These are phyloP conservation scores for Aspergillus awamori DNA, from an alignment of 2,329 filamentous ascomycete species.

Conservation along the genomic window DNA sequence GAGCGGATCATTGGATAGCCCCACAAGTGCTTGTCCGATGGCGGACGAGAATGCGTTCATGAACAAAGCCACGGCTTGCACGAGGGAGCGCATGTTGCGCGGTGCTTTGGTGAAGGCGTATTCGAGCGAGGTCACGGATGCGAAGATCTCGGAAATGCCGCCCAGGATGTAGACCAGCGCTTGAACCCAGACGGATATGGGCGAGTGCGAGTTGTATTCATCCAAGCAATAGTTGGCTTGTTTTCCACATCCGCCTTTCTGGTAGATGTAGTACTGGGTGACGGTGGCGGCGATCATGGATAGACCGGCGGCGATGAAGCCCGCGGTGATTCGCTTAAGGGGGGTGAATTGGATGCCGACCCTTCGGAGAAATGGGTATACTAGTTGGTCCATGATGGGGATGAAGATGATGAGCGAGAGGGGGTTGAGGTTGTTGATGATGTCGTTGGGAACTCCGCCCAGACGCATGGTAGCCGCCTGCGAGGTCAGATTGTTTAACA, in stretches of 20 bases:
- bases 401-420: constrained; percentile 58
- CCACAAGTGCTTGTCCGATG: constrained; percentile 68
- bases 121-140: constrained; percentile 66
- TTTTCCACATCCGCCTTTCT: constrained; percentile 62
- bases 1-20: constrained; percentile 64
- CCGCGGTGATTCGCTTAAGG: constrained; percentile 56
- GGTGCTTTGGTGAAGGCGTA: constrained; percentile 79
- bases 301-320: constrained; percentile 52
- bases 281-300: constrained; percentile 56
- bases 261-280: constrained; percentile 60
- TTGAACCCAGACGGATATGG: constrained; percentile 67
- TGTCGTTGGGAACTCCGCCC: constrained; percentile 58
- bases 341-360: constrained; percentile 55
- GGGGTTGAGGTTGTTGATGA: constrained; percentile 59
- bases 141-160: constrained; percentile 61
- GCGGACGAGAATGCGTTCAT: constrained; percentile 71
- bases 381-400: constrained; percentile 55
- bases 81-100: constrained; percentile 78
- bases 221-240: constrained; percentile 56
- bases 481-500: constrained; percentile 58
- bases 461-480: constrained; percentile 58
- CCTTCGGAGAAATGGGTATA: constrained; percentile 56
- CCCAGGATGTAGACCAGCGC: constrained; percentile 55
- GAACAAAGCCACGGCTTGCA: constrained; percentile 69
- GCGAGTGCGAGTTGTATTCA: constrained; percentile 48